Evolutionary conservation across 2,329 filamentous ascomycete species (phyloP).

Genomic region (Penicillium sp.): DNA sequence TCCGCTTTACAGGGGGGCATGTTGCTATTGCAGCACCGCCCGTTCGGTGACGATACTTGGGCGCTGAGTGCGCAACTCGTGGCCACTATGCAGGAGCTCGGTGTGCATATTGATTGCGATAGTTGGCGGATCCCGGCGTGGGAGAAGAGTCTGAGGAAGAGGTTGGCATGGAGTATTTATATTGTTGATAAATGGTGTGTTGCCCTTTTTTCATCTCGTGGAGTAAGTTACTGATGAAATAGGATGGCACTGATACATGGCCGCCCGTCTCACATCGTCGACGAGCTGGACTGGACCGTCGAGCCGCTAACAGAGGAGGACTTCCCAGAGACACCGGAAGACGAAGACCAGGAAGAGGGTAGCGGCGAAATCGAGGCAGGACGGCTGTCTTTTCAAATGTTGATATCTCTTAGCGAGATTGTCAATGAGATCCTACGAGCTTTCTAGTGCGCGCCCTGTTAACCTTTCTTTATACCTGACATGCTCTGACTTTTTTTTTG

Average conservation of each 20-base stretch:
- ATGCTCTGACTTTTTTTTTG: not conserved
- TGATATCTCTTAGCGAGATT: constrained; percentile 6
- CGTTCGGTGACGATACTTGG: constrained; percentile 3
- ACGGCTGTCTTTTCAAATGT: constrained; percentile 3
- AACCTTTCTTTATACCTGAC: not conserved
- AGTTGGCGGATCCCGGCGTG: constrained; percentile 4
- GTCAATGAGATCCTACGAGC: constrained; percentile 9
- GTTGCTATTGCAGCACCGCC: not conserved
- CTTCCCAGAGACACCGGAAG: constrained; percentile 5
- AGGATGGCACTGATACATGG: constrained; percentile 7
- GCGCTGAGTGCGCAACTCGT: constrained; percentile 2
- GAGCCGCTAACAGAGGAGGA: constrained; percentile 2
- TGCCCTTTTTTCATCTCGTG: not conserved
- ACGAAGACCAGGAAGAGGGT: constrained; percentile 4
- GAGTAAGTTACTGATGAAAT: not conserved
- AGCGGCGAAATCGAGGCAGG: constrained; percentile 6
- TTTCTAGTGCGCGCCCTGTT: not conserved
- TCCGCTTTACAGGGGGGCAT: constrained; percentile 4
- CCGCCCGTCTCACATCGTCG: constrained; percentile 4
- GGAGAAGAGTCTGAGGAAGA: constrained; percentile 7
- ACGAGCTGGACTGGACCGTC: constrained; percentile 6
- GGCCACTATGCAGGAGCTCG: constrained; percentile 4
- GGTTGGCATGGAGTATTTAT: constrained; percentile 6
- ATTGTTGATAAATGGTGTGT: constrained; percentile 5
- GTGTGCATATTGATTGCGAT: constrained; percentile 2